These are phyloP conservation scores for Citrus sp. DNA, from an alignment of 345 rosid species.

Conservation along the genomic window DNA sequence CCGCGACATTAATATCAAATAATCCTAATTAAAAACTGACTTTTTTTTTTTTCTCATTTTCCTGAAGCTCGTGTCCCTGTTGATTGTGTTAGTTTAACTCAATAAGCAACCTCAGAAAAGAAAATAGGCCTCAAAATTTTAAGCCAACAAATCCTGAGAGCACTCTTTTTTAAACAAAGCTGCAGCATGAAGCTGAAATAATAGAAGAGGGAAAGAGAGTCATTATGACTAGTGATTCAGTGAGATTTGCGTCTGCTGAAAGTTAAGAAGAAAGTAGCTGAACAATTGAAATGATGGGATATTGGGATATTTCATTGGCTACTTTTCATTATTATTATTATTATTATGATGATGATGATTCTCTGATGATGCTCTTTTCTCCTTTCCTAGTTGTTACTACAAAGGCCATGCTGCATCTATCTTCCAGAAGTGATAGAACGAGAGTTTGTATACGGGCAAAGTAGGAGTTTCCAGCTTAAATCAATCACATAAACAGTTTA, in stretches of 20 bases:
- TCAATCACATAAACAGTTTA: constrained; percentile 19
- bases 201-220: not conserved
- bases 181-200: not conserved
- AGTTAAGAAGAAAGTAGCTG: not conserved
- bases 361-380: not conserved
- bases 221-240: not conserved
- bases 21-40: not conserved
- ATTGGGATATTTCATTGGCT: constrained; percentile 22
- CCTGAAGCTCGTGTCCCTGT: not conserved
- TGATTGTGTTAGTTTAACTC: not conserved
- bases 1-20: not conserved
- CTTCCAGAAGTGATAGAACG: constrained; percentile 19
- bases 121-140: not conserved
- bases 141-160: constrained; percentile 6
- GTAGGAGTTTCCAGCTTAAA: constrained; percentile 13
- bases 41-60: not conserved
- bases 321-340: not conserved
- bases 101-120: not conserved
- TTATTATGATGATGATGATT: too few species aligned
- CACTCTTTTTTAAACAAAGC: too few species aligned
- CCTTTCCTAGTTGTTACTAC: not conserved
- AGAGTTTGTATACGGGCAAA: not conserved
- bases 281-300: constrained; percentile 16
- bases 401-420: constrained; percentile 13
- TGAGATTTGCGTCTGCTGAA: not conserved